Conservation (phyloP, 257 asterid species). For the Capsicum baccatum region DNA sequence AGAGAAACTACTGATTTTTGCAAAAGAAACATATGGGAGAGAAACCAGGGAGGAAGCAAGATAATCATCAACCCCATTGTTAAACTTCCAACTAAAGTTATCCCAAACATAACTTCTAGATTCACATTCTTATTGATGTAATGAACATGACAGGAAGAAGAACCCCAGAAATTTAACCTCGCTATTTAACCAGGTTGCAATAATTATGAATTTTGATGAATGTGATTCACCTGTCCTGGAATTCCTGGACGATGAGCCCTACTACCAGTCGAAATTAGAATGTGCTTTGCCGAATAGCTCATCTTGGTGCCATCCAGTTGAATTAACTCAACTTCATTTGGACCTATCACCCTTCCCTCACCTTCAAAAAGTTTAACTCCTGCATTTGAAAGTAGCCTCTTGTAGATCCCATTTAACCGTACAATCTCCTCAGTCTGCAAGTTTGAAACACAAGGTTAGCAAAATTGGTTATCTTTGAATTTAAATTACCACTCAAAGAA, state of each 20-base stretch:
- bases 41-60: not conserved
- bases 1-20: not conserved
- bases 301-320: conserved; percentile 97
- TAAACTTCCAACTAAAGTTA: not conserved
- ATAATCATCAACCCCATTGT: not conserved
- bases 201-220: conserved; percentile 4
- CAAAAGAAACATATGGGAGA: not conserved
- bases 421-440: conserved; percentile 90
- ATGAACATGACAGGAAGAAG: not conserved
- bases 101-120: conserved; percentile 17
- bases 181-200: conserved; percentile 21
- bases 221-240: conserved; percentile 76
- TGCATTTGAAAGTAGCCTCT: conserved; percentile 82
- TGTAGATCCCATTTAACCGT: conserved; percentile 88
- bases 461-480: not conserved
- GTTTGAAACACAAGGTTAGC: conserved; percentile 15
- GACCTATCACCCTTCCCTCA: conserved; percentile 91
- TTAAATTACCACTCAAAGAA: not conserved
- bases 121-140: not conserved
- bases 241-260: conserved; percentile 83
- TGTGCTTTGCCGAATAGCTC: conserved; percentile 82
- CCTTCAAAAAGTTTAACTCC: conserved; percentile 97
- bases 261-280: conserved; percentile 93
- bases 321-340: conserved; percentile 87
- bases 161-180: not conserved